A percentile compares a stretch with the other conserved stretches of the same genome.
Conservation (phyloP, 2,329 filamentous ascomycete species). For the Colletotrichum sp. region DNA sequence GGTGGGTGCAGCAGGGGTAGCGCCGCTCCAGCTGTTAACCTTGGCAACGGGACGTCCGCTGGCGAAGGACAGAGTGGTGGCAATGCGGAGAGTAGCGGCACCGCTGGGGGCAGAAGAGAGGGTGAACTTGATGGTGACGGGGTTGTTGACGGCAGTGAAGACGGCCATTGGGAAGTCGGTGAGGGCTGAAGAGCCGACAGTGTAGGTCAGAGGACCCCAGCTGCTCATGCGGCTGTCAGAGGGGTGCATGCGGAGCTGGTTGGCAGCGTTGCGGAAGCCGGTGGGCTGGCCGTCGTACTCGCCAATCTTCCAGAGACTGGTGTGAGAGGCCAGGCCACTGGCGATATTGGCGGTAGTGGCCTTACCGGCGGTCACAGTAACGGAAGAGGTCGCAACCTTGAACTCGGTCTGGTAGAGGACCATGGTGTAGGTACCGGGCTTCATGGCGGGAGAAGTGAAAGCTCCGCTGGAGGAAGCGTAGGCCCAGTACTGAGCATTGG, state of each 20-base stretch:
- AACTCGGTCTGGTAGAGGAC: conserved; percentile 67
- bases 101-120: conserved; percentile 51
- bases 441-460: conserved; percentile 71
- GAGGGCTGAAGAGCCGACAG: conserved; percentile 57
- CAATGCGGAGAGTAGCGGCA: conserved; percentile 65
- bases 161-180: conserved; percentile 69
- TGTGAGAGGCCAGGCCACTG: conserved; percentile 47
- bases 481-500: conserved; percentile 68
- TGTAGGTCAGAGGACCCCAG: conserved; percentile 67
- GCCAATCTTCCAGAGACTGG: conserved; percentile 67
- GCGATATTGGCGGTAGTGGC: conserved; percentile 56
- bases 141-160: conserved; percentile 64
- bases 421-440: conserved; percentile 72
- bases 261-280: conserved; percentile 71
- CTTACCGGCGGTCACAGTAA: conserved; percentile 54
- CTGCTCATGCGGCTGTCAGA: conserved; percentile 66
- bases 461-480: conserved; percentile 58
- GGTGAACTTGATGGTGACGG: conserved; percentile 65
- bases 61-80: conserved; percentile 67
- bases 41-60: conserved; percentile 61
- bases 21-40: conserved; percentile 59
- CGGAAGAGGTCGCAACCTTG: conserved; percentile 53
- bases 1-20: conserved; percentile 56
- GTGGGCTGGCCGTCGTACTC: conserved; percentile 68
- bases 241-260: conserved; percentile 72